Base-by-base conservation (phyloP, 495 filamentous ascomycete genomes). In the Trichocladium uniseriatum region DNA sequence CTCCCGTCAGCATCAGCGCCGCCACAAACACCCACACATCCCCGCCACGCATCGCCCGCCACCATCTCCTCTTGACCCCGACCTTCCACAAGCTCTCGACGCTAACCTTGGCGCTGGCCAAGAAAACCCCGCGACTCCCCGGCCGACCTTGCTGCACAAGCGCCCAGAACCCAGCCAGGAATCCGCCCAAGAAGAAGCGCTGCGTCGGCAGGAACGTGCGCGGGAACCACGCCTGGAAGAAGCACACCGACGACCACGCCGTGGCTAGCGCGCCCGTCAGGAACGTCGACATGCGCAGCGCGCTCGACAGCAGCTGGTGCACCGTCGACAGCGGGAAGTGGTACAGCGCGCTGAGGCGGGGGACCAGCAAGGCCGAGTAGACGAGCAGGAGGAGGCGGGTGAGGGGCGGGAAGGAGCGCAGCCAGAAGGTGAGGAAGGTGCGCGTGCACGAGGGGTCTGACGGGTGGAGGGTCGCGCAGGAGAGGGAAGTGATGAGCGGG, bases 401-500 rank as follows among this genome's bases (percentile, higher is more conserved):
- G n/a, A 94, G 66, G 6, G 70, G 68, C 0, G 91, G 89, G 63
- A 94, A 89, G 31, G 85, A 82, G 32, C 77, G 79, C 32, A 94
- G 74, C 71, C 85, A 84, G 63, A 89, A 87, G 43, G 84, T 83
- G 34, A 95, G 61, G 69, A 89, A 91, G 2, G 88, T 91, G 15
- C 83, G 84, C 21, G 79, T 73, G 69, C 92, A 98, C 50, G 82
- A 90, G 3, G 92, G 89, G 53, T 89, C 84, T 18, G 76, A 69
- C 0, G 92, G 91, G 64, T 98, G 92, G n/a, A 96, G 79, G 16
- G 91, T 73, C 2, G 92, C 92, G 68, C 92, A 98, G 44, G 87
- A 88, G 27, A 96, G 78, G 38, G 76, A 81, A 3, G 76, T 78
- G 60, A 94, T 90, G 21, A 83, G 76, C 7, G 91, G 90, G 59